Evolutionary conservation across 1,284 basidiomycete species (phyloP).

Genomic region (Rhodotorula sp.): DNA sequence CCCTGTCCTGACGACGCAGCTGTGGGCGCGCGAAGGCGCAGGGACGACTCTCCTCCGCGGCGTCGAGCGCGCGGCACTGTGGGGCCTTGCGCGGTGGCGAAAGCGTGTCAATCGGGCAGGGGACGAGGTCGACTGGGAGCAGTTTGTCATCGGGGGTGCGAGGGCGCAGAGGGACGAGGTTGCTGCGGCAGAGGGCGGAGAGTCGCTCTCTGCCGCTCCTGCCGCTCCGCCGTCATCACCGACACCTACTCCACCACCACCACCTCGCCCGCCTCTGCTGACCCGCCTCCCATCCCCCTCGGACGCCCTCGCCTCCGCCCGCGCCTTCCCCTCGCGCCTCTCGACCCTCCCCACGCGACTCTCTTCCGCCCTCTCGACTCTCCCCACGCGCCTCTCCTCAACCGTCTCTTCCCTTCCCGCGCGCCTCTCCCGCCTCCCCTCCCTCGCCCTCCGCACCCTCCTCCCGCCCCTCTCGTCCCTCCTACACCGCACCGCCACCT

Average conservation of each 20-base stretch:
- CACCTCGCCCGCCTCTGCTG: no score
- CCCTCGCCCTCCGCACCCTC: not conserved
- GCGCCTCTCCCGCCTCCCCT: not conserved
- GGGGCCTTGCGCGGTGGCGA: not conserved
- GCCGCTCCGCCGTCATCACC: no score
- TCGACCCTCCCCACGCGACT: not conserved
- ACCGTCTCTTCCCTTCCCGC: not conserved
- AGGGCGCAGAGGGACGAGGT: not conserved
- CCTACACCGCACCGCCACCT: not conserved
- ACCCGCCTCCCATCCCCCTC: not conserved
- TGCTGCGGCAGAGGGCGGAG: not conserved
- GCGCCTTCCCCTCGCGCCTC: not conserved
- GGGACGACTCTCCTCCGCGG: constrained; percentile 48
- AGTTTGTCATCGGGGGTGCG: not conserved
- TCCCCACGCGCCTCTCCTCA: not conserved
- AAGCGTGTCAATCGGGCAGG: not conserved
- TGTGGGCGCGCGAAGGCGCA: constrained; percentile 48
- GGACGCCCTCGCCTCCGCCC: not conserved
- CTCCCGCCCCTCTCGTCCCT: not conserved
- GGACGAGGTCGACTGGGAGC: not conserved
- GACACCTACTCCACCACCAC: not conserved
- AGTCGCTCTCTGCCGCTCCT: not conserved
- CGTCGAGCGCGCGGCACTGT: constrained; percentile 40
- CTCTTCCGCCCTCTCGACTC: not conserved
- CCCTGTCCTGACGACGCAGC: constrained; percentile 49